Evolutionary conservation across 1,284 basidiomycete species (phyloP).

Genomic region (Inonotus hispidus): DNA sequence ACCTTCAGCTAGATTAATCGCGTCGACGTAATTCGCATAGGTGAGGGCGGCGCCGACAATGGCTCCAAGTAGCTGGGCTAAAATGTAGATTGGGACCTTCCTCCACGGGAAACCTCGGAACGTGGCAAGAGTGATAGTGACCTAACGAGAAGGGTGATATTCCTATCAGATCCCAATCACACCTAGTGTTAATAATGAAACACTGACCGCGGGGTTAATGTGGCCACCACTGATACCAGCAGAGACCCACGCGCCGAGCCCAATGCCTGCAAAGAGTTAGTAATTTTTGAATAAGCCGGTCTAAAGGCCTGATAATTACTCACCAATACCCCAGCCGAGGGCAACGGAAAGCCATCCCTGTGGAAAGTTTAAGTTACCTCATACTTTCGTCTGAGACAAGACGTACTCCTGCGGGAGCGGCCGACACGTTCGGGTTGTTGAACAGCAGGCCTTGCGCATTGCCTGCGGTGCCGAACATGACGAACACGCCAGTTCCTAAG

Average conservation of each 20-base stretch:
- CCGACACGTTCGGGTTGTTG: conserved; percentile 42
- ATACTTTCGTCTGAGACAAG: neutral
- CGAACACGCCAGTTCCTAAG: conserved; percentile 58
- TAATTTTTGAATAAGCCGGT: neutral
- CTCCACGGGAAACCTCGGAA: conserved; percentile 73
- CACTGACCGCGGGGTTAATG: conserved; percentile 66
- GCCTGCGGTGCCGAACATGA: conserved; percentile 61
- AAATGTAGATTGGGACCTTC: conserved; percentile 70
- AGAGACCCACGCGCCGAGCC: conserved; percentile 64
- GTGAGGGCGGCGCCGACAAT: conserved; percentile 61
- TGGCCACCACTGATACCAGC: conserved; percentile 71
- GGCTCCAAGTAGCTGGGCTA: conserved; percentile 68
- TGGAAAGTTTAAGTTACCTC: neutral
- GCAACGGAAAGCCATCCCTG: conserved; percentile 56
- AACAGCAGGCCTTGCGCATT: conserved; percentile 61
- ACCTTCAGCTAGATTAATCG: conserved; percentile 68
- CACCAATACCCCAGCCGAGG: conserved; percentile 65
- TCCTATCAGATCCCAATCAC: neutral
- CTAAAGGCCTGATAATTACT: neutral
- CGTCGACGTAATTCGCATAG: conserved; percentile 74
- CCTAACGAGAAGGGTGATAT: conserved; percentile 27
- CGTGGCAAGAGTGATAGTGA: conserved; percentile 64
- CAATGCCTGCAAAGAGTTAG: conserved; percentile 31
- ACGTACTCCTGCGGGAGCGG: conserved; percentile 59
- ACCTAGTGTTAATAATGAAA: neutral